Evolutionary conservation across 2,329 filamentous ascomycete genomes (phyloP), one percentile per base, ranked within the genome.

Genomic region (Cytospora mali): DNA sequence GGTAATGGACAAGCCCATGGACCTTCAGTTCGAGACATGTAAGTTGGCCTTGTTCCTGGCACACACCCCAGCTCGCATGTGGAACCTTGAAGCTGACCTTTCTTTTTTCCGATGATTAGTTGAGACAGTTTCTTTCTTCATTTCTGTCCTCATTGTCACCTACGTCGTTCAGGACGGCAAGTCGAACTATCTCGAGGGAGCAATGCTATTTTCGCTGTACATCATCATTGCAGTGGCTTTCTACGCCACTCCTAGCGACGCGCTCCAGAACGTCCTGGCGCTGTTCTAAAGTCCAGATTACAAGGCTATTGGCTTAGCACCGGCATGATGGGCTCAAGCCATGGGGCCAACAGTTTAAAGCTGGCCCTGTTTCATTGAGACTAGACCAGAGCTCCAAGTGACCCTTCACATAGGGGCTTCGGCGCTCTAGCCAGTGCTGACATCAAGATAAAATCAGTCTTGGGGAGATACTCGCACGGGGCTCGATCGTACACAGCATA

Each of bases 141-240:
- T 93, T 58, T 90, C 88, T 11, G 88, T 91, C 2, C 76, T 93
- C 49, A 88, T 93, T 33, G 89, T 92, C 35, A 91, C 85, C 62
- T 93, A 87, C 75, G 90, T 84, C 3, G 88, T 93, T 50, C 88
- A 91, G 72, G 91, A 94, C 71, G 91, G 91, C 70, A 91, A 90
- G 75, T 91, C 88, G 16, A 95, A 94, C 75, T 94, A 94, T 69
- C 84, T 94, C 25, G 91, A 94, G 74, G 91, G 91, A 51, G 89
- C 89, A 54, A 90, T 94, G 85, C 72, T 81, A 56, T 74, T 81
- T 62, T 79, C 77, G 25, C 76, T 87, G 18, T 87, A 87, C 70
- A 69, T 81, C 54, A 87, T 87, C 68, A 87, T 87, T 64, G 84
- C 84, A 5, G 74, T 87, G 35, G 84, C 84, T 18, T 87, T 87